Evolutionary conservation across 2,329 filamentous ascomycete genomes (phyloP).

Genomic region (Parasarocladium wereldwijsianum): DNA sequence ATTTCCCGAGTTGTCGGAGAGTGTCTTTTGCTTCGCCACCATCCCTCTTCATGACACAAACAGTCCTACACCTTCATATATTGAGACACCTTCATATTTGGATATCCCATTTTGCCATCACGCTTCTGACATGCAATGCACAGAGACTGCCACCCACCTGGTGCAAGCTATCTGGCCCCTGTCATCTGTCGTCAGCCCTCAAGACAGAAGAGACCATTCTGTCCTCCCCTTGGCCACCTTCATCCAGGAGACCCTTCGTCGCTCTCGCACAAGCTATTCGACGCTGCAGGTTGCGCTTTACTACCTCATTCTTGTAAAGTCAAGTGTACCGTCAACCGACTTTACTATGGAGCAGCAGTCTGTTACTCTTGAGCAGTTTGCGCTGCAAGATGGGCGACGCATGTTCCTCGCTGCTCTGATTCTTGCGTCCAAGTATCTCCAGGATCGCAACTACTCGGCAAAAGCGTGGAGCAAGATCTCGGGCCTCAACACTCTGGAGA

Average conservation of each 20-base stretch:
- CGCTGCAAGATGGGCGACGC: constrained; percentile 85
- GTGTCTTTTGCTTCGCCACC: no score
- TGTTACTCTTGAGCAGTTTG: constrained; percentile 57
- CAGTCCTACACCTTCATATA: no score
- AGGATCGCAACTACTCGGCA: constrained; percentile 95
- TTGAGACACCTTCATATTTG: no score
- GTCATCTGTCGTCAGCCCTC: constrained; percentile 65
- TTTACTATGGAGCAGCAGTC: constrained; percentile 76
- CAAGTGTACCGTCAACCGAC: constrained; percentile 68
- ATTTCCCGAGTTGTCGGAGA: no score
- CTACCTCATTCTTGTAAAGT: constrained; percentile 88
- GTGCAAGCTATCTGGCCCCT: constrained; percentile 95
- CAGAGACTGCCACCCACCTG: constrained; percentile 95
- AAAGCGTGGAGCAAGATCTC: constrained; percentile 99
- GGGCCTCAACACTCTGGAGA: constrained; percentile 81
- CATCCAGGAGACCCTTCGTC: constrained; percentile 90
- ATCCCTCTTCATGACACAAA: no score
- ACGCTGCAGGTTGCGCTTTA: constrained; percentile 94
- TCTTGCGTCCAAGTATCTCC: constrained; percentile 91
- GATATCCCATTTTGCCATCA: constrained; percentile 18
- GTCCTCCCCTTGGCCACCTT: constrained; percentile 87
- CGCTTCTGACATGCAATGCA: no score
- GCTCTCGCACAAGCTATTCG: constrained; percentile 93
- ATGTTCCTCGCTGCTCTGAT: constrained; percentile 96
- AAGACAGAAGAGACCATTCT: constrained; percentile 56